A percentile compares a stretch with the other conserved stretches of the same genome.
phyloP scores from a whole-genome alignment of 768 basidiomycete species.

The Cystoderma amianthinum region DNA sequence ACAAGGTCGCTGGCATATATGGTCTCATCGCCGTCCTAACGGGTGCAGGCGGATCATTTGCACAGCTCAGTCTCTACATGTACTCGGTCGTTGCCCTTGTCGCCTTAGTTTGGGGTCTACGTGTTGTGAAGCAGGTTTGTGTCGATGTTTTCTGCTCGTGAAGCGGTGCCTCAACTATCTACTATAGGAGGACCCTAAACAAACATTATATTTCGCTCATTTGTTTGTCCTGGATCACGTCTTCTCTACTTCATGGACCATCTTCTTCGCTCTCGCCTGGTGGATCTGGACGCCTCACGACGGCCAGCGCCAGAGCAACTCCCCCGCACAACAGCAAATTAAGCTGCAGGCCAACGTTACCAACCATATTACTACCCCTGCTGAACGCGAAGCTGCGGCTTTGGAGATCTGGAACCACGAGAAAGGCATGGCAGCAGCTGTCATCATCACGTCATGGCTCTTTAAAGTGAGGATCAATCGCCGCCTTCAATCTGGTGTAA shows the following conservation, averaged over 20 bases:
- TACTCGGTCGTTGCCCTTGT: constrained; percentile 84
- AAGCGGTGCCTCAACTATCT: constrained; percentile 6
- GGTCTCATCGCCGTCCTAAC: constrained; percentile 88
- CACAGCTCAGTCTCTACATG: constrained; percentile 87
- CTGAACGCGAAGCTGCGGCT: constrained; percentile 66
- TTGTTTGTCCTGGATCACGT: constrained; percentile 90
- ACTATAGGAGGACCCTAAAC: constrained; percentile 78
- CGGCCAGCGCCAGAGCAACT: constrained; percentile 73
- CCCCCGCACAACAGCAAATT: constrained; percentile 82
- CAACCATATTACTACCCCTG: constrained; percentile 50
- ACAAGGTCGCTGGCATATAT: constrained; percentile 97
- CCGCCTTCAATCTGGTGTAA: not conserved
- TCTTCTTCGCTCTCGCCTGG: constrained; percentile 86
- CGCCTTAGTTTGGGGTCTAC: constrained; percentile 82
- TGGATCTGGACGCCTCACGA: constrained; percentile 92
- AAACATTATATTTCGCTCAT: constrained; percentile 86
- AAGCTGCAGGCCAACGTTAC: constrained; percentile 52
- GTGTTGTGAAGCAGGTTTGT: constrained; percentile 78
- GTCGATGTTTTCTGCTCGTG: constrained; percentile 1
- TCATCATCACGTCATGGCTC: constrained; percentile 82
- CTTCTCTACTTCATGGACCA: constrained; percentile 86
- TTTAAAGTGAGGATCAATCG: constrained; percentile 64
- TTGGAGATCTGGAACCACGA: constrained; percentile 85
- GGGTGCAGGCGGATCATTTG: constrained; percentile 88
- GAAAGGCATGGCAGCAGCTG: constrained; percentile 70